phyloP scores from a whole-genome alignment of 495 filamentous ascomycete species.

The Immersiella caudata region DNA sequence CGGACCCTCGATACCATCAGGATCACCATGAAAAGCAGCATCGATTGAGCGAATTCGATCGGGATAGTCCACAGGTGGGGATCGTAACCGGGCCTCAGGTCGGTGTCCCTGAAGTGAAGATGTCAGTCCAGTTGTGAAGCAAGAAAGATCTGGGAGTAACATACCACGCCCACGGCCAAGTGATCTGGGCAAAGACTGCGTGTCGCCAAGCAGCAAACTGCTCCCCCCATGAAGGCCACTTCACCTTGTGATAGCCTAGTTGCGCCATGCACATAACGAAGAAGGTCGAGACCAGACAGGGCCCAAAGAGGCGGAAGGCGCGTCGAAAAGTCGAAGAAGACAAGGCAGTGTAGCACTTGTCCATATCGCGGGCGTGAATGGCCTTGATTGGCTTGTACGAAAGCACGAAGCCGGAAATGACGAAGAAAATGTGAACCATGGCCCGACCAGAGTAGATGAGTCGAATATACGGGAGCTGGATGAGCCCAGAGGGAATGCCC shows the following conservation, averaged over 20 bases:
- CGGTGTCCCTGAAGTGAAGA: conserved; percentile 36
- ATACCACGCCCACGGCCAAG: conserved; percentile 55
- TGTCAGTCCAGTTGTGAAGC: background rate
- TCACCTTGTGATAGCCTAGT: conserved; percentile 47
- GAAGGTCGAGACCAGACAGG: conserved; percentile 58
- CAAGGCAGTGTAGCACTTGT: conserved; percentile 42
- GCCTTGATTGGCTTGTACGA: conserved; percentile 65
- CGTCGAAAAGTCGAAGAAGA: conserved; percentile 68
- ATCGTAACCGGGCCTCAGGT: conserved; percentile 60
- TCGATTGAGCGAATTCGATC: conserved; percentile 64
- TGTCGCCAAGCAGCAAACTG: conserved; percentile 55
- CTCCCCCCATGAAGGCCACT: conserved; percentile 39
- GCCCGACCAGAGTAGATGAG: conserved; percentile 66
- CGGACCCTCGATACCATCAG: conserved; percentile 57
- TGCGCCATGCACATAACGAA: conserved; percentile 59
- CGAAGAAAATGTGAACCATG: conserved; percentile 76
- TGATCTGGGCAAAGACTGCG: conserved; percentile 51
- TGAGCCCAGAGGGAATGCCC: conserved; percentile 38
- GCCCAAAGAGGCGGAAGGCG: conserved; percentile 63
- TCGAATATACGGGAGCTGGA: conserved; percentile 66
- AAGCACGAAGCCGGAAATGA: conserved; percentile 70
- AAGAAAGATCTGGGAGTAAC: background rate
- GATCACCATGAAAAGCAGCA: conserved; percentile 62
- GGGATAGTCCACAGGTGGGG: conserved; percentile 70
- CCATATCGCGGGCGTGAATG: conserved; percentile 54